Evolutionary conservation across 2,329 filamentous ascomycete genomes (phyloP).

Genomic region (Cytospora piceae): DNA sequence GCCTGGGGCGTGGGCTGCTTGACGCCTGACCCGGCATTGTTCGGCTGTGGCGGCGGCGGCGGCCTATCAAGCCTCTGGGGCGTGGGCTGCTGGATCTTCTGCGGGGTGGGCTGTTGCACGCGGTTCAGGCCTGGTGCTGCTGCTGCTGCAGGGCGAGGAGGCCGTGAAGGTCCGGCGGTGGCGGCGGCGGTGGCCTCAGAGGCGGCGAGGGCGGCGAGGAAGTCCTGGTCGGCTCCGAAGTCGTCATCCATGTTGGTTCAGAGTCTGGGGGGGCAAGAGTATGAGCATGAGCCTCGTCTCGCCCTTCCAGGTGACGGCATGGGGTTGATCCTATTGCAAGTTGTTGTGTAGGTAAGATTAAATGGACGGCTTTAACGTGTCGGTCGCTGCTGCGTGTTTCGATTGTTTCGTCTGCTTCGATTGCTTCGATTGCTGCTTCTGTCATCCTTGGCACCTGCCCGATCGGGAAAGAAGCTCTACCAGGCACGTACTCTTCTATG

Average conservation of each 20-base stretch:
- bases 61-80: conserved; percentile 61
- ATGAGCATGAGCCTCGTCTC: not conserved
- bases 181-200: conserved; percentile 44
- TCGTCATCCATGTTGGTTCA: conserved; percentile 53
- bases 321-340: not conserved
- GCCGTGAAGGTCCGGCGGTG: conserved; percentile 39
- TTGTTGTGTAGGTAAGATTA: not conserved
- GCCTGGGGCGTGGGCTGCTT: conserved; percentile 89
- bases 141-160: conserved; percentile 33
- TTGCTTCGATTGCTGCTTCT: not conserved
- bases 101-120: conserved; percentile 47
- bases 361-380: too few relatives aligned
- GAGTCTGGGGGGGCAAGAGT: not conserved
- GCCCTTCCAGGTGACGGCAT: not conserved
- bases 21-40: conserved; percentile 55
- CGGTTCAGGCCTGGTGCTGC: conserved; percentile 32
- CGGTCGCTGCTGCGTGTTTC: too few relatives aligned
- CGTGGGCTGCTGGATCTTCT: conserved; percentile 51
- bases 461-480: conserved; percentile 2
- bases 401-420: too few relatives aligned
- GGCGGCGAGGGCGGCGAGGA: conserved; percentile 59
- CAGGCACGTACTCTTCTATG: not conserved
- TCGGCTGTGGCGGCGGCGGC: conserved; percentile 45
- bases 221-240: conserved; percentile 60
- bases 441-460: not conserved